Percentiles rank a stretch among this genome's conserved stretches.
phyloP scores from a whole-genome alignment of 139 green algal species.

The Asterochloris sp. region DNA sequence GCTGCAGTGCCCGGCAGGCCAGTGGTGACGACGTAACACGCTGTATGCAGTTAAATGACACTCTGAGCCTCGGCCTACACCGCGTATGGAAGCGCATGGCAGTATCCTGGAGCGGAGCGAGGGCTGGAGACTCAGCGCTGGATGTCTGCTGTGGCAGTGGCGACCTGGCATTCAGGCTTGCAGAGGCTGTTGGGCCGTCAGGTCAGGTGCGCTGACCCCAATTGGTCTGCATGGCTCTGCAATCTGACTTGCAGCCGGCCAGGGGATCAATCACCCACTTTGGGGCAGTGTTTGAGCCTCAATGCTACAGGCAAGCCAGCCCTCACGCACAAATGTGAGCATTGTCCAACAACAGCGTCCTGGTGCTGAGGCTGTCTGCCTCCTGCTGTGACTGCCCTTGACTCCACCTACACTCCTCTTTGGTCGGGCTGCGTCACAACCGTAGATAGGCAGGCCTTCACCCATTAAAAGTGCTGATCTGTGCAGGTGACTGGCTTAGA shows the following conservation, averaged over 20 bases:
- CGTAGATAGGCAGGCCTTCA: neutral
- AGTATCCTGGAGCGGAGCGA: slow-evolving; percentile 80
- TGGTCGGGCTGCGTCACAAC: too few relatives aligned
- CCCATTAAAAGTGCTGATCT: neutral
- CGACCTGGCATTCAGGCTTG: slow-evolving; percentile 84
- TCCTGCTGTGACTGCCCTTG: too few relatives aligned
- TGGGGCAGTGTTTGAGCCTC: neutral
- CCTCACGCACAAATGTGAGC: neutral
- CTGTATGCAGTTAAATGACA: slow-evolving; percentile 84
- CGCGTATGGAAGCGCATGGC: slow-evolving; percentile 93
- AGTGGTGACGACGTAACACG: neutral
- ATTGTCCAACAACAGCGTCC: neutral
- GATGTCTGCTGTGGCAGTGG: slow-evolving; percentile 96
- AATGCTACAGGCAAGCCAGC: neutral
- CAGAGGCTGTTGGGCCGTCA: slow-evolving; percentile 65
- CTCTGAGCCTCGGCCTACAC: slow-evolving; percentile 90
- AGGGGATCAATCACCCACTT: neutral
- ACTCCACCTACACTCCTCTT: too few relatives aligned
- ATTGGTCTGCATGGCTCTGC: neutral
- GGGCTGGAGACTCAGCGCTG: slow-evolving; percentile 52
- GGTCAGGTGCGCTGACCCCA: slow-evolving; percentile 55
- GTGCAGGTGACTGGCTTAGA: slow-evolving; percentile 83
- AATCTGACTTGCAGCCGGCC: neutral
- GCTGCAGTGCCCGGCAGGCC: neutral
- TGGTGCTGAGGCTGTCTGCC: too few relatives aligned